Conservation (phyloP, 2,329 filamentous ascomycete genomes). For the Claviceps purpurea region DNA sequence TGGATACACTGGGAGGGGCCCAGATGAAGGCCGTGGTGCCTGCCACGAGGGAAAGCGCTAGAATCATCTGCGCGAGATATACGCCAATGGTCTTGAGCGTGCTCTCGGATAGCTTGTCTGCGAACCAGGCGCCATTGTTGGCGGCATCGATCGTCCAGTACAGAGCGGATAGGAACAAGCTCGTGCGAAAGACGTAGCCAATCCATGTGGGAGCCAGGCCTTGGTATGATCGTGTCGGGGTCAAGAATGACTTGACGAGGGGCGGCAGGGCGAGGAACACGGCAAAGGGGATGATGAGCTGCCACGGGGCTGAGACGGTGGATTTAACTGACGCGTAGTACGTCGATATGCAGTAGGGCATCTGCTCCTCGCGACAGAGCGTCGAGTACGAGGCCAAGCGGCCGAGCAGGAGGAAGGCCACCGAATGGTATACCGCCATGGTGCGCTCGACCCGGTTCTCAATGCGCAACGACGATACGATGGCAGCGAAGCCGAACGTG, state of each 20-base stretch:
- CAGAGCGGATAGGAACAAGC: conserved; percentile 59
- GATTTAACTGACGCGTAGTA: conserved; percentile 89
- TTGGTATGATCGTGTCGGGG: conserved; percentile 74
- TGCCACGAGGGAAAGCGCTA: conserved; percentile 69
- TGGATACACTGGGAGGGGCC: conserved; percentile 71
- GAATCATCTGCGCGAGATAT: conserved; percentile 64
- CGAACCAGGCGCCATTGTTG: conserved; percentile 73
- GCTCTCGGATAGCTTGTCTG: conserved; percentile 36
- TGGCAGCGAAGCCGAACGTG: conserved; percentile 69
- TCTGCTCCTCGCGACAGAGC: conserved; percentile 93
- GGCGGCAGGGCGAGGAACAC: conserved; percentile 58
- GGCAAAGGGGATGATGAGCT: conserved; percentile 67
- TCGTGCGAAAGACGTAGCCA: conserved; percentile 61
- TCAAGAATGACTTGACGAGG: conserved; percentile 67
- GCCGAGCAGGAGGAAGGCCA: conserved; percentile 67
- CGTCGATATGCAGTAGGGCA: conserved; percentile 89
- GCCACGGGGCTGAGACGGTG: conserved; percentile 86
- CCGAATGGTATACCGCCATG: conserved; percentile 71
- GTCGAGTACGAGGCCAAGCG: conserved; percentile 77
- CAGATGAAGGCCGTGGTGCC: conserved; percentile 77
- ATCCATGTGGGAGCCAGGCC: conserved; percentile 78
- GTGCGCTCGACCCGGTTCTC: conserved; percentile 53
- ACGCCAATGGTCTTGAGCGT: conserved; percentile 62
- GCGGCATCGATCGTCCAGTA: conserved; percentile 89
- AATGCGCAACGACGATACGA: conserved; percentile 63